phyloP scores from a whole-genome alignment of 2,329 filamentous ascomycete species.

The Aspergillus amoenus region DNA sequence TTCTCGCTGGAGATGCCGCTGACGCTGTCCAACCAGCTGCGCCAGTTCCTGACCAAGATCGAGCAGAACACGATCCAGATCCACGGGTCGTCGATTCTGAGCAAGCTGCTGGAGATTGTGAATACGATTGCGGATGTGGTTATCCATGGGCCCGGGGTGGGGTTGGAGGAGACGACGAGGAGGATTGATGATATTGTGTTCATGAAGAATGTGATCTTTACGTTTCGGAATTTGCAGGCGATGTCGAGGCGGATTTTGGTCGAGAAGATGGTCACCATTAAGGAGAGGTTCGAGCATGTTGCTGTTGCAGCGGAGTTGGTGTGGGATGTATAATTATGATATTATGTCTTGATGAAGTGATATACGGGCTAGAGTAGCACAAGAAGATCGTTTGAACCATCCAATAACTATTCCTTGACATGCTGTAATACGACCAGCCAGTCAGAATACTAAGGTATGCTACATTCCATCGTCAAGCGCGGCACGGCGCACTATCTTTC shows the following conservation, averaged over 20 bases:
- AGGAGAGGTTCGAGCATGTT: slow-evolving; percentile 21
- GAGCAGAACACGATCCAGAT: slow-evolving; percentile 51
- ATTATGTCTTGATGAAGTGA: too few species aligned
- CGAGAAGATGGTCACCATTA: slow-evolving; percentile 41
- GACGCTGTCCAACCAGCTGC: slow-evolving; percentile 45
- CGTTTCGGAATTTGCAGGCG: slow-evolving; percentile 49
- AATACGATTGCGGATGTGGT: slow-evolving; percentile 60
- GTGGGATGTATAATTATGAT: too few species aligned
- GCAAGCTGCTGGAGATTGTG: slow-evolving; percentile 61
- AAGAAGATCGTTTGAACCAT: too few species aligned
- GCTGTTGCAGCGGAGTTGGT: neutral
- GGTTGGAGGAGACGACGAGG: slow-evolving; percentile 47
- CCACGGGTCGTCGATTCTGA: slow-evolving; percentile 57
- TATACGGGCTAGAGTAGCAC: too few species aligned
- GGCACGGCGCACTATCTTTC: too few species aligned
- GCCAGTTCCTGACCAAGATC: slow-evolving; percentile 43
- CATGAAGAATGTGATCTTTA: slow-evolving; percentile 52
- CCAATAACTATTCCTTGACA: too few species aligned
- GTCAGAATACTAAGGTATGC: too few species aligned
- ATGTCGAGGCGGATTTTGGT: slow-evolving; percentile 47
- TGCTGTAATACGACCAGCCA: too few species aligned
- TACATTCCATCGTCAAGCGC: too few species aligned
- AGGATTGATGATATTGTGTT: slow-evolving; percentile 57
- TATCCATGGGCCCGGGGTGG: slow-evolving; percentile 51
- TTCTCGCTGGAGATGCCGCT: slow-evolving; percentile 48